A percentile compares a stretch with the other conserved stretches of the same genome.
Conservation (phyloP, 1,284 basidiomycete species). For the Xerocomus nothofagi region DNA sequence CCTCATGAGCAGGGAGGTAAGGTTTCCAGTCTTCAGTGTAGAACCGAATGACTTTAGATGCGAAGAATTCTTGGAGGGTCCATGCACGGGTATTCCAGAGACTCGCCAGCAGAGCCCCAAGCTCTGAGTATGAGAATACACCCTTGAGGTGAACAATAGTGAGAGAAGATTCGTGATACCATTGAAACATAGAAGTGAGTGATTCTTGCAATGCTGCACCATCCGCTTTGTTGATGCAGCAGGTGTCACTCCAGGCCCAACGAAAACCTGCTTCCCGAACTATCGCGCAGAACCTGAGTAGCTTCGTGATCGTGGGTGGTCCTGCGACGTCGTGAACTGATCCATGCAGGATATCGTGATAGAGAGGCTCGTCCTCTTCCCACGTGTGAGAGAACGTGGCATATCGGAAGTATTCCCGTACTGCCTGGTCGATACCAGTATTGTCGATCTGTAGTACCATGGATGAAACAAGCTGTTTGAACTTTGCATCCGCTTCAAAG, state of each 20-base stretch:
- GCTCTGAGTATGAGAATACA: conserved; percentile 11
- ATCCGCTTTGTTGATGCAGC: conserved; percentile 26
- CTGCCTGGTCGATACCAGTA: conserved; percentile 1
- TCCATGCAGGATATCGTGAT: conserved; percentile 9
- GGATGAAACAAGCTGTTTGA: conserved; percentile 19
- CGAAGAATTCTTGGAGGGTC: conserved; percentile 30
- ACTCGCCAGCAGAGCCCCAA: conserved; percentile 7
- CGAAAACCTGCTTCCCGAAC: conserved; percentile 19
- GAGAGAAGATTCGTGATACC: conserved; percentile 25
- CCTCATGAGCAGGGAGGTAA: conserved; percentile 13
- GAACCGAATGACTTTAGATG: conserved; percentile 21
- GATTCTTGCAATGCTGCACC: conserved; percentile 19
- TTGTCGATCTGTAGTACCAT: conserved; percentile 7
- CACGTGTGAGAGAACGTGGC: conserved; percentile 29
- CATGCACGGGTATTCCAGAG: conserved; percentile 27
- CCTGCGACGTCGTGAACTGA: conserved; percentile 12
- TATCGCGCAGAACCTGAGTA: conserved; percentile 20
- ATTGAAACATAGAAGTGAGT: conserved; percentile 28
- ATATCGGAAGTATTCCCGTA: conserved; percentile 19
- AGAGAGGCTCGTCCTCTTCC: conserved; percentile 22
- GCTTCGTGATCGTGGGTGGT: conserved; percentile 14
- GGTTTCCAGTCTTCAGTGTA: conserved; percentile 25
- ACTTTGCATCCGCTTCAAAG: conserved; percentile 16
- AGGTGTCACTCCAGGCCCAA: conserved; percentile 31
- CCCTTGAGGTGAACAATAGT: conserved; percentile 25